phyloP scores from a whole-genome alignment of 1,284 basidiomycete species.

The Tilletia horrida region DNA sequence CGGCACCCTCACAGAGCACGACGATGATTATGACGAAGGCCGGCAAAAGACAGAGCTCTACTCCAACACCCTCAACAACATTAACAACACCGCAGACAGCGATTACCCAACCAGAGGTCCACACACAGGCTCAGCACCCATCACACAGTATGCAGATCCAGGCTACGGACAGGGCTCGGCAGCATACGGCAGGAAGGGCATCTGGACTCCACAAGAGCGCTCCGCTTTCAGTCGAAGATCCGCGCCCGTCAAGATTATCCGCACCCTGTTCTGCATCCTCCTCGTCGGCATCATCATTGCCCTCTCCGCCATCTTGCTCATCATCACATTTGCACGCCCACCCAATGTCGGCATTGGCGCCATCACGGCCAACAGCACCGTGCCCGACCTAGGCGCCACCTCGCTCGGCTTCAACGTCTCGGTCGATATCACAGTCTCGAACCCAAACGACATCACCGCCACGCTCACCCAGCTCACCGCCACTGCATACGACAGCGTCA shows the following conservation, averaged over 20 bases:
- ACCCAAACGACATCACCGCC: constrained; percentile 51
- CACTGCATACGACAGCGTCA: constrained; percentile 34
- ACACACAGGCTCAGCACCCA: not conserved
- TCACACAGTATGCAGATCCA: not conserved
- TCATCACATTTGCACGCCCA: constrained; percentile 46
- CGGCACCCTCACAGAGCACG: not conserved
- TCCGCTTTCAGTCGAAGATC: constrained; percentile 38
- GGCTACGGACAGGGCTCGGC: constrained; percentile 18
- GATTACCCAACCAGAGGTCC: constrained; percentile 2
- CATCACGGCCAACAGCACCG: constrained; percentile 27
- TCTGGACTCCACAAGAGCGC: constrained; percentile 47
- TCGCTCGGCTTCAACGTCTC: constrained; percentile 42
- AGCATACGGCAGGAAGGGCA: constrained; percentile 39
- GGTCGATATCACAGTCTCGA: constrained; percentile 45
- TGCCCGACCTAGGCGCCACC: constrained; percentile 26
- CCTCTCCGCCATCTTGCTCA: constrained; percentile 41
- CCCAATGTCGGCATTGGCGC: constrained; percentile 46
- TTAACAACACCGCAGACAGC: not conserved
- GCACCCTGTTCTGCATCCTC: constrained; percentile 43
- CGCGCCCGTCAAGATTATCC: constrained; percentile 34
- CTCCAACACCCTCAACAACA: not conserved
- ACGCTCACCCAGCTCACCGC: constrained; percentile 41
- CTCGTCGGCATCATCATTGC: constrained; percentile 41
- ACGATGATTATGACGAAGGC: not conserved
- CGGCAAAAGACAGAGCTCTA: not conserved